Percentiles rank a stretch among this genome's conserved stretches.
phyloP scores from a whole-genome alignment of 345 rosid species.

The Ceriops zippeliana region DNA sequence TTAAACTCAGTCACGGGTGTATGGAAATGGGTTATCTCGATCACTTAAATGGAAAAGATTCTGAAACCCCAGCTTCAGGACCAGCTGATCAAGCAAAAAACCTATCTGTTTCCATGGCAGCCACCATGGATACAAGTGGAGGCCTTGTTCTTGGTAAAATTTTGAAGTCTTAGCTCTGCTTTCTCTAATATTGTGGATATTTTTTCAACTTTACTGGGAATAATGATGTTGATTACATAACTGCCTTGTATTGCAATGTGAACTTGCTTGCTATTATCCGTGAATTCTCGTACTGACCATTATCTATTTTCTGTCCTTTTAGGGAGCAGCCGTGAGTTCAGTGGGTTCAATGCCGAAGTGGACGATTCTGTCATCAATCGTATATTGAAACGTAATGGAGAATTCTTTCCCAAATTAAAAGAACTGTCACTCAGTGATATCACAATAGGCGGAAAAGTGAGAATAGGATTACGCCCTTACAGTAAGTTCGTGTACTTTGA shows the following conservation, averaged over 20 bases:
- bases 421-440: slow-evolving; percentile 44
- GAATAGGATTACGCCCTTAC: slow-evolving; percentile 92
- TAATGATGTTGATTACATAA: background rate
- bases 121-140: slow-evolving; percentile 66
- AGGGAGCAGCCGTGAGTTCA: slow-evolving; percentile 96
- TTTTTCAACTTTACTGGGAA: background rate
- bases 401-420: slow-evolving; percentile 69
- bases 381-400: slow-evolving; percentile 76
- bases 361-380: slow-evolving; percentile 50
- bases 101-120: slow-evolving; percentile 81
- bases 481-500: slow-evolving; percentile 46
- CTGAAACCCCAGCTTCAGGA: slow-evolving; percentile 28
- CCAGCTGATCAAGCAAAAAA: slow-evolving; percentile 32
- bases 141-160: slow-evolving; percentile 77
- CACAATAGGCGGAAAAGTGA: slow-evolving; percentile 56
- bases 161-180: background rate
- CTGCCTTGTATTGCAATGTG: background rate
- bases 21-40: slow-evolving; percentile 77
- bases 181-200: background rate
- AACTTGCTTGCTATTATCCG: slow-evolving; percentile 1
- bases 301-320: slow-evolving; percentile 13
- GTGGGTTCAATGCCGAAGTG: slow-evolving; percentile 64
- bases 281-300: slow-evolving; percentile 3
- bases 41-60: slow-evolving; percentile 33
- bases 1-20: slow-evolving; percentile 71